Conservation (phyloP, 1,284 basidiomycete genomes). For the Caloboletus firmus region DNA sequence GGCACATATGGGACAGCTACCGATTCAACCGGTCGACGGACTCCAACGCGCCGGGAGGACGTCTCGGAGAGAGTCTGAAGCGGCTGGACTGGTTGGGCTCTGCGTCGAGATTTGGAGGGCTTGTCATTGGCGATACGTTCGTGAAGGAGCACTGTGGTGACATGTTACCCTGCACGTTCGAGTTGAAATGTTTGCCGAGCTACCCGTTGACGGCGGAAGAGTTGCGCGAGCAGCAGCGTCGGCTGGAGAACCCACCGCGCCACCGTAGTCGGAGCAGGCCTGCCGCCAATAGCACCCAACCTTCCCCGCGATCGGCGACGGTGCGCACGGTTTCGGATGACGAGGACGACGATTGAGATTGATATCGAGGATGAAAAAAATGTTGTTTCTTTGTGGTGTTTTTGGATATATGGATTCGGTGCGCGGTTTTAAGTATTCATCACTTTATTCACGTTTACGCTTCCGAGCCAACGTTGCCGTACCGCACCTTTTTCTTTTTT, state of each 20-base stretch:
- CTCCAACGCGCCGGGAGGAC: slow-evolving; percentile 64
- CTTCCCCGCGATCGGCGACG: slow-evolving; percentile 18
- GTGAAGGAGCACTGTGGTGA: slow-evolving; percentile 48
- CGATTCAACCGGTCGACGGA: slow-evolving; percentile 62
- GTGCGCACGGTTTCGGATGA: slow-evolving; percentile 17
- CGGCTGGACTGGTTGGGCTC: slow-evolving; percentile 62
- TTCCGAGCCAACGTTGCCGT: too few species aligned
- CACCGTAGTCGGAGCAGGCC: slow-evolving; percentile 26
- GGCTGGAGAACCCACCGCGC: slow-evolving; percentile 28
- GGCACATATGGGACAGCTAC: slow-evolving; percentile 51
- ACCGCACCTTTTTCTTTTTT: too few species aligned
- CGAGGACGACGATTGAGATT: slow-evolving; percentile 15
- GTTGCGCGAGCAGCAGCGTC: slow-evolving; percentile 43
- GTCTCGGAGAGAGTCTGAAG: slow-evolving; percentile 57
- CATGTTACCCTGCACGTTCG: slow-evolving; percentile 57
- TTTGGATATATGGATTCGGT: slow-evolving; percentile 4
- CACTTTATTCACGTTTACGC: slow-evolving; percentile 28
- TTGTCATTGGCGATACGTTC: slow-evolving; percentile 46
- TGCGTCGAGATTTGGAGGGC: slow-evolving; percentile 60
- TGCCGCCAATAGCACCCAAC: slow-evolving; percentile 9
- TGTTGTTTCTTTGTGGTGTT: background rate
- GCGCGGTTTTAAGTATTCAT: slow-evolving; percentile 23
- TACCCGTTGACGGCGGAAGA: slow-evolving; percentile 54
- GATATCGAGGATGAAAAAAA: background rate
- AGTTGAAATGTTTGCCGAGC: slow-evolving; percentile 51